phyloP scores from a whole-genome alignment of 108 stramenopile genomes.

The Cyclotella sp. region DNA sequence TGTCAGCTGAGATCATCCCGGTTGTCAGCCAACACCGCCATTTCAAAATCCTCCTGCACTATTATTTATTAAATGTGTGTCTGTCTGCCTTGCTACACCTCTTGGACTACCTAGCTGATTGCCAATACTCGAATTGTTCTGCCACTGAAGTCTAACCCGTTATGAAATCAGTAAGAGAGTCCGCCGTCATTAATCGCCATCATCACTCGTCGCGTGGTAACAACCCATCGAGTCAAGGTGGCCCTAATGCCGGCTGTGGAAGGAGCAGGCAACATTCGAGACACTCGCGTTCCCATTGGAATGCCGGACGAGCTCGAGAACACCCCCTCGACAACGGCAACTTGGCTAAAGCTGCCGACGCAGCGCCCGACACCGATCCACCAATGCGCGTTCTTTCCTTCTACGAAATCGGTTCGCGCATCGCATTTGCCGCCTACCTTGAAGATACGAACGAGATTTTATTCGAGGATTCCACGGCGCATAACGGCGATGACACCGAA shows the following conservation, averaged over 20 bases:
- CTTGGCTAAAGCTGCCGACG: neutral
- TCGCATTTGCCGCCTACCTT: conserved; percentile 82
- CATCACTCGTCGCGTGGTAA: neutral
- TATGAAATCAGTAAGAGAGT: neutral
- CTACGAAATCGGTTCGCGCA: conserved; percentile 62
- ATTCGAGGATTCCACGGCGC: conserved; percentile 53
- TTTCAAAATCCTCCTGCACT: too few relatives aligned
- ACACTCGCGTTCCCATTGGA: too few relatives aligned
- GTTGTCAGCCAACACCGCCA: too few relatives aligned
- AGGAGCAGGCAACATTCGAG: too few relatives aligned
- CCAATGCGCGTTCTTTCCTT: conserved; percentile 65
- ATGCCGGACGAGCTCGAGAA: too few relatives aligned
- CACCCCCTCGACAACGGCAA: neutral
- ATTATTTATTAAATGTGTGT: too few relatives aligned
- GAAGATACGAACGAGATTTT: conserved; percentile 80
- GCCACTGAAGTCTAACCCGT: neutral
- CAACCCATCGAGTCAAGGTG: neutral
- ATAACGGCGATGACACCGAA: conserved; percentile 62
- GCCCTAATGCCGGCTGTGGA: neutral
- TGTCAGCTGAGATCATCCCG: too few relatives aligned
- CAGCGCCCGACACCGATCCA: conserved; percentile 56
- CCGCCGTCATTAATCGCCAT: conserved; percentile 15
- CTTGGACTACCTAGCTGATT: too few relatives aligned
- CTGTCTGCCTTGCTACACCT: too few relatives aligned
- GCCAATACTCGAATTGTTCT: neutral